Conservation (phyloP, 2,329 filamentous ascomycete species). For the Dichotomopilus funicola region DNA sequence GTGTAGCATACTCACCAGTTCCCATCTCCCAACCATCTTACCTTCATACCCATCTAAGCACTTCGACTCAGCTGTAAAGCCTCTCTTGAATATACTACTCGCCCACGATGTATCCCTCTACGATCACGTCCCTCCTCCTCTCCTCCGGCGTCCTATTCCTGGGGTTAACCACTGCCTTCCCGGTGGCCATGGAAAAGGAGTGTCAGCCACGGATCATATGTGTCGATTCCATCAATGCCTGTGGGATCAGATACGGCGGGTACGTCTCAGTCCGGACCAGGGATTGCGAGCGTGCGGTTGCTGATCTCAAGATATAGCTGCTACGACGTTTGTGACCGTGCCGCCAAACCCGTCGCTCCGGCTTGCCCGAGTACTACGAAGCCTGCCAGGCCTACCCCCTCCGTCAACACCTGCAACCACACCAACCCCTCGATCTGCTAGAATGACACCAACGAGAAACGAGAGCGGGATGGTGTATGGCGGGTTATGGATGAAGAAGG, state of each 20-base stretch:
- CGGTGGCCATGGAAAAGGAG: not conserved
- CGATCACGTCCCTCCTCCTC: slow-evolving; percentile 4
- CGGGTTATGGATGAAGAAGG: slow-evolving; percentile 10
- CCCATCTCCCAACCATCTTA: slow-evolving; percentile 1
- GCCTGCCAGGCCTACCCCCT: not conserved
- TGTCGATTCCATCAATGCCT: slow-evolving; percentile 17
- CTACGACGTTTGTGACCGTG: slow-evolving; percentile 14
- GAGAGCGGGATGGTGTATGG: slow-evolving; percentile 21
- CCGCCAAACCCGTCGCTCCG: slow-evolving; percentile 13
- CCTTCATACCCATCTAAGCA: slow-evolving; percentile 12
- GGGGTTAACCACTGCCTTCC: slow-evolving; percentile 6
- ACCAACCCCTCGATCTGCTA: slow-evolving; percentile 12
- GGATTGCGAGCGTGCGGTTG: not conserved
- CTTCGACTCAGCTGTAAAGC: not conserved
- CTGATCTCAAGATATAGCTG: slow-evolving; percentile 5
- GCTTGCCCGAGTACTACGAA: slow-evolving; percentile 11
- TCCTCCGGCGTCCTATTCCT: slow-evolving; percentile 13
- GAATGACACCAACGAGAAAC: slow-evolving; percentile 20
- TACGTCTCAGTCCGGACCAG: not conserved
- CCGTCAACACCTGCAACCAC: not conserved
- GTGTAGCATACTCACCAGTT: not conserved
- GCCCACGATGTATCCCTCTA: slow-evolving; percentile 10
- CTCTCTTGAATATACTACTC: not conserved
- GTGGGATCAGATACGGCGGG: slow-evolving; percentile 20
- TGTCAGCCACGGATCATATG: slow-evolving; percentile 16